Percentiles rank a stretch among this genome's conserved stretches.
phyloP scores from a whole-genome alignment of 352 stramenopile species.

The Globisporangium canariense region DNA sequence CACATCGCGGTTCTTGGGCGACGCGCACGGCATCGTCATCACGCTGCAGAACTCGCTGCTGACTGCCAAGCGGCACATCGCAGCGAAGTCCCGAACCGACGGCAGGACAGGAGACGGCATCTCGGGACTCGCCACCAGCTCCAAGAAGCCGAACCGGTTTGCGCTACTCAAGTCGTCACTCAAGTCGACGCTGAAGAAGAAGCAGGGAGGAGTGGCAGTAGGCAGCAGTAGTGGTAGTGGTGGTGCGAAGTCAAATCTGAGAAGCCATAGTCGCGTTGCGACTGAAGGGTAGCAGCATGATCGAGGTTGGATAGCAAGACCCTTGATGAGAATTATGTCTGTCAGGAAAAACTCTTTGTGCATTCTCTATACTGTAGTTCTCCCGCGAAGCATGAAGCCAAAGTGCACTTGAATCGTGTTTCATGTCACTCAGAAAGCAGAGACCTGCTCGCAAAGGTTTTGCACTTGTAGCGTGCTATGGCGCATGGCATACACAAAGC shows the following conservation, averaged over 20 bases:
- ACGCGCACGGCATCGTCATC: conserved; percentile 88
- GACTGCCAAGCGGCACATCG: conserved; percentile 70
- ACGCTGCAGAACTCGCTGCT: conserved; percentile 90
- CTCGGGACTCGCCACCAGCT: conserved; percentile 16
- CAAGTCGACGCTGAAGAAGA: conserved; percentile 37
- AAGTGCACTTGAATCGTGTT: no score
- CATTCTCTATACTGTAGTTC: no score
- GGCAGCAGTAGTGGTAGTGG: conserved; percentile 23
- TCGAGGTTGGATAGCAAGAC: background rate
- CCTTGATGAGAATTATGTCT: no score
- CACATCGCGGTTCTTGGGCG: conserved; percentile 78
- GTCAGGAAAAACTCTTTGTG: no score
- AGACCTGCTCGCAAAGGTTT: no score
- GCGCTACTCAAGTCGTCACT: conserved; percentile 34
- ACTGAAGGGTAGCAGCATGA: conserved; percentile 5
- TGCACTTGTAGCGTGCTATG: no score
- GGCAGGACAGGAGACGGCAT: conserved; percentile 57
- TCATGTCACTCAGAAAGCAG: no score
- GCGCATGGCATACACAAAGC: no score
- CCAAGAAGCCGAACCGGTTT: conserved; percentile 25
- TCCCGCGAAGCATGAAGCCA: no score
- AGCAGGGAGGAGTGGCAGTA: conserved; percentile 25
- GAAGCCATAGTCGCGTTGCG: conserved; percentile 10
- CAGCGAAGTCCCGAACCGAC: conserved; percentile 37
- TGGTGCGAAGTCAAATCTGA: conserved; percentile 4